Conservation (phyloP, 306 rosid species). For the Malus domestica region ASM211411v1 NC_041790.1:25388501-25389000, state of each 20-base stretch:
- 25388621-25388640: neutral
- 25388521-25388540: neutral
- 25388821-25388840: neutral
- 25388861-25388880: neutral
- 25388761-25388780: neutral
- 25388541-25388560: neutral
- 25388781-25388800: neutral
- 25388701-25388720: neutral
- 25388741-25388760: neutral
- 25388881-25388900: neutral
- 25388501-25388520: neutral
- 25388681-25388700: neutral
- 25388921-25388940: neutral
- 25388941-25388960: neutral
- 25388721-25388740: neutral
- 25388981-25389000: neutral
- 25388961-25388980: neutral
- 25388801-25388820: neutral
- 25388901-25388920: neutral
- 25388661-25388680: neutral
- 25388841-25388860: neutral
- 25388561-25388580: neutral
- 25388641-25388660: neutral
- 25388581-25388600: neutral
- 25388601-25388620: neutral